Percentiles rank a stretch among this genome's conserved stretches.
These are phyloP conservation scores for Lecanicillium sp. DNA, from an alignment of 2,329 filamentous ascomycete genomes.

Conservation along the genomic window DNA sequence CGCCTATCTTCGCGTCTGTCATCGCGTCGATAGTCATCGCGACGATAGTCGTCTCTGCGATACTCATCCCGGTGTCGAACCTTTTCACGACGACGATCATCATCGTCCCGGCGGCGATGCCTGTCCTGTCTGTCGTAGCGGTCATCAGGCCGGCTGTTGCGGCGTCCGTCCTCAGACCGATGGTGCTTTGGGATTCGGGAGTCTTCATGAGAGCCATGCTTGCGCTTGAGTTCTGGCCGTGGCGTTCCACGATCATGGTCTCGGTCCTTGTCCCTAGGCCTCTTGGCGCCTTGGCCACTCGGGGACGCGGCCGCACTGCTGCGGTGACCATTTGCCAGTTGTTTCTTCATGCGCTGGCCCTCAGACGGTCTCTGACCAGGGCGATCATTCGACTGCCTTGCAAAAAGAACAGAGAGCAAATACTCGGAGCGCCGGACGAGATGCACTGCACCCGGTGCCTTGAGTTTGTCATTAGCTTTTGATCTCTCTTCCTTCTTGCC, in stretches of 20 bases:
- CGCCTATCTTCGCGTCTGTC: conserved; percentile 20
- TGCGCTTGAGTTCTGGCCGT: conserved; percentile 53
- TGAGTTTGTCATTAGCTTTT: conserved; percentile 70
- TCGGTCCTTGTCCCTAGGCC: conserved; percentile 43
- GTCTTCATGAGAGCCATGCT: conserved; percentile 48
- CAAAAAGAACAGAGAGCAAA: conserved; percentile 86
- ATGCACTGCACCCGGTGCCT: conserved; percentile 95
- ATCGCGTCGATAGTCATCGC: conserved; percentile 17
- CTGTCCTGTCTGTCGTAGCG: conserved; percentile 31
- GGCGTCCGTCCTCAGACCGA: conserved; percentile 35
- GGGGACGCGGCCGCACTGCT: conserved; percentile 66
- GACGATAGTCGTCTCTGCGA: conserved; percentile 15
- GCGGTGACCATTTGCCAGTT: conserved; percentile 53
- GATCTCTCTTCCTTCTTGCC: conserved; percentile 92
- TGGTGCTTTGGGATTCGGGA: conserved; percentile 38
- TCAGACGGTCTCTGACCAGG: conserved; percentile 75
- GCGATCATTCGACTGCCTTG: conserved; percentile 71
- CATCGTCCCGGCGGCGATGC: conserved; percentile 26
- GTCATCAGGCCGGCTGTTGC: conserved; percentile 31
- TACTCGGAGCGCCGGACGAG: conserved; percentile 93
- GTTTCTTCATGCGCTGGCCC: conserved; percentile 89
- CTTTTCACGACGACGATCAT: conserved; percentile 17
- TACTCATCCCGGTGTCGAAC: conserved; percentile 17
- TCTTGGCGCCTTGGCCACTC: conserved; percentile 45
- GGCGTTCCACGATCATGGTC: conserved; percentile 47